A percentile compares a stretch with the other conserved stretches of the same genome.
Conservation (phyloP, 192 early-diverging fungal species). For the Coemansia sp. region DNA sequence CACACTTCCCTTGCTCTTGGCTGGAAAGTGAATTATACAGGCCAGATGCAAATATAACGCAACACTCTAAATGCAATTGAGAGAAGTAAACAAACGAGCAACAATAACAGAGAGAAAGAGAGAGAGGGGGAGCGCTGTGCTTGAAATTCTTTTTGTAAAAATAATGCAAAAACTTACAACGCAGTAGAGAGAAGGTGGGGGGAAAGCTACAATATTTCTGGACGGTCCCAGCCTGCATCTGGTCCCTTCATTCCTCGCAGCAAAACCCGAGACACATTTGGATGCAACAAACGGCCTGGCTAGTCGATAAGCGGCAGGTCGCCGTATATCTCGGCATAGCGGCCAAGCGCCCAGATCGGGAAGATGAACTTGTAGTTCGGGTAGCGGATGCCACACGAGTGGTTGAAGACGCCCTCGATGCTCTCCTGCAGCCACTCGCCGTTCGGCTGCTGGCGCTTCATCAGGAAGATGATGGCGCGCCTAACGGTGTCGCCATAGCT, state of each 20-base stretch:
- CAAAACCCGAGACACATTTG: too few relatives aligned
- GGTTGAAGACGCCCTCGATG: slow-evolving; percentile 98
- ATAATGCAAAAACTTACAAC: too few relatives aligned
- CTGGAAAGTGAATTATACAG: not conserved
- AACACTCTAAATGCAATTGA: not conserved
- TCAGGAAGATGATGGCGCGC: slow-evolving; percentile 67
- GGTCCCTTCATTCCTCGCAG: too few relatives aligned
- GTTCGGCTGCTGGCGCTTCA: slow-evolving; percentile 81
- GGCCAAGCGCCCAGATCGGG: slow-evolving; percentile 87
- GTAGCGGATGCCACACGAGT: slow-evolving; percentile 81
- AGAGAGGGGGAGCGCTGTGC: not conserved
- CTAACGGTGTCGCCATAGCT: slow-evolving; percentile 66
- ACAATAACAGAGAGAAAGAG: slow-evolving; percentile 1
- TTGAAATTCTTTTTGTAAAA: too few relatives aligned
- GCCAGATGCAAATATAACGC: too few relatives aligned
- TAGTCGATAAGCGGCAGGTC: slow-evolving; percentile 52
- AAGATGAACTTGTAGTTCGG: slow-evolving; percentile 95
- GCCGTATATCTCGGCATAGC: slow-evolving; percentile 74
- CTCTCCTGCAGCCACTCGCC: slow-evolving; percentile 97
- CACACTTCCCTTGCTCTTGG: not conserved
- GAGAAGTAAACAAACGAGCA: not conserved
- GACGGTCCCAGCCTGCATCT: too few relatives aligned
- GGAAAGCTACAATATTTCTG: too few relatives aligned
- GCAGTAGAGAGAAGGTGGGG: too few relatives aligned
- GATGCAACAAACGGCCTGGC: not conserved